Evolutionary conservation across 257 asterid genomes (phyloP).

Genomic region (Capsicum rhomboideum): DNA sequence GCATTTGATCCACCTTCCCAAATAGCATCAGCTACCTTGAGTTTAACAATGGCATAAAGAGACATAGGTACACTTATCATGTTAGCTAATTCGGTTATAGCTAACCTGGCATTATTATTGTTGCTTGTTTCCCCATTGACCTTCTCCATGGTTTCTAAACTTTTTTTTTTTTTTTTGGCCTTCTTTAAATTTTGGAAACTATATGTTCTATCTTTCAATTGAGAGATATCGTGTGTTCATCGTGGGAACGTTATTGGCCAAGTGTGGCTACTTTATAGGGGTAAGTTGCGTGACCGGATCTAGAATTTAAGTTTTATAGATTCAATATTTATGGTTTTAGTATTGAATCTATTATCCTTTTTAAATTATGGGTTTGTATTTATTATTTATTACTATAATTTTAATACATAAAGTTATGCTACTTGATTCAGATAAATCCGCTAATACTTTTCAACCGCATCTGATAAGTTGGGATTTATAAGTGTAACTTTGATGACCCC

Average conservation of each 20-base stretch:
- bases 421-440: background rate
- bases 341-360: background rate
- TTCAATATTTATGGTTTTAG: no score
- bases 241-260: background rate
- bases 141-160: background rate
- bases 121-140: background rate
- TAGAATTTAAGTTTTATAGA: background rate
- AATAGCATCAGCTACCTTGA: slow-evolving; percentile 19
- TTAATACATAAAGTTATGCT: background rate
- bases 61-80: slow-evolving; percentile 27
- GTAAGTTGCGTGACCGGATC: background rate
- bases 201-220: background rate
- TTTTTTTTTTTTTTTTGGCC: background rate
- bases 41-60: slow-evolving; percentile 16
- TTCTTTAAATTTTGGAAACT: background rate
- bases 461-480: background rate
- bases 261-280: background rate
- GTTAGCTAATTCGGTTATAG: slow-evolving; percentile 23
- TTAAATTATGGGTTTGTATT: background rate
- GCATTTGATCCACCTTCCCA: slow-evolving; percentile 19
- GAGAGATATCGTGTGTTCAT: background rate
- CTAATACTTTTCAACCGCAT: background rate
- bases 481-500: background rate
- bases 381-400: background rate
- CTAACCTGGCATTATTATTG: background rate